Percentiles rank a stretch among this genome's conserved stretches.
Conservation (phyloP, 148 eudicot species). For the Nepenthes gracilis region DNA sequence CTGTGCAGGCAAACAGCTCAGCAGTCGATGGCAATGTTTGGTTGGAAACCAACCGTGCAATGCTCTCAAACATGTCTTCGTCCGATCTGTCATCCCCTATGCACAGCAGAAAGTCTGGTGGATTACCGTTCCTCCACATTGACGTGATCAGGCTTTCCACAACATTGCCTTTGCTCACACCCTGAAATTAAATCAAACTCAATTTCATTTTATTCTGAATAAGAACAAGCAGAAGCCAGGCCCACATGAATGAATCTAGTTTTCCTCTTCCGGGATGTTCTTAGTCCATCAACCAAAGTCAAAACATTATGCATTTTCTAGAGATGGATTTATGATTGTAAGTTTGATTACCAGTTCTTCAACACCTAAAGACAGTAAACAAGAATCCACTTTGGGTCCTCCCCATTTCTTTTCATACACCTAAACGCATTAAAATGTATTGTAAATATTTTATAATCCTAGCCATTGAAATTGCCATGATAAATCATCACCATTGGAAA, state of each 20-base stretch:
- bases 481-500: no score
- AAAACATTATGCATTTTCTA: neutral
- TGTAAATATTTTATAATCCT: no score
- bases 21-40: constrained; percentile 34
- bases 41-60: constrained; percentile 26
- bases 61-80: constrained; percentile 63
- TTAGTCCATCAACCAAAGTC: no score
- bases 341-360: no score
- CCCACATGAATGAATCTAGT: neutral
- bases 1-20: constrained; percentile 20
- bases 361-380: no score
- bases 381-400: no score
- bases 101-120: constrained; percentile 47
- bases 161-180: constrained; percentile 56
- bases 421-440: no score
- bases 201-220: neutral
- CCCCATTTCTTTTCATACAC: no score
- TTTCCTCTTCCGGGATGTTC: no score
- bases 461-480: no score
- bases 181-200: constrained; percentile 19
- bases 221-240: neutral
- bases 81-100: constrained; percentile 68
- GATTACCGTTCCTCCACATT: constrained; percentile 31
- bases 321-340: neutral
- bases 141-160: constrained; percentile 33